These are phyloP conservation scores for Quercus variabilis DNA, from an alignment of 306 rosid species.

Conservation along the genomic window DNA sequence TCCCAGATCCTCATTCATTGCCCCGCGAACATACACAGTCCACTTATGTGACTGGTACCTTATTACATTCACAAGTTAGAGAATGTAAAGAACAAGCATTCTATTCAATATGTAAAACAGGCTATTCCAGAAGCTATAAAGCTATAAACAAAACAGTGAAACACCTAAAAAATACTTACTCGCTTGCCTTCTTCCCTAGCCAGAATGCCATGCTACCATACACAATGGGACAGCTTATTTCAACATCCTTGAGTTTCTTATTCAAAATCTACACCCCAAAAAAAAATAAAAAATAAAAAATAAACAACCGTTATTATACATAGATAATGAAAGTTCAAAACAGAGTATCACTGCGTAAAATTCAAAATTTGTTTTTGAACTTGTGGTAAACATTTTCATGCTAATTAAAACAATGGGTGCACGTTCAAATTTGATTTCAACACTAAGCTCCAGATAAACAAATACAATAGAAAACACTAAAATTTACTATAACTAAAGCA, in stretches of 20 bases:
- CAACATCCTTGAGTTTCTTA: constrained; percentile 66
- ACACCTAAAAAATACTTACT: constrained; percentile 48
- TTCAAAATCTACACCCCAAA: constrained; percentile 44
- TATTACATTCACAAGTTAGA: constrained; percentile 1
- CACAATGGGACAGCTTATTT: constrained; percentile 72
- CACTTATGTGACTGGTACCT: constrained; percentile 84
- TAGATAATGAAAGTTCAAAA: not conserved
- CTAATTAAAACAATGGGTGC: not conserved
- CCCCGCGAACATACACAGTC: constrained; percentile 83
- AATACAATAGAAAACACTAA: not conserved
- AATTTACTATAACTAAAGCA: not conserved
- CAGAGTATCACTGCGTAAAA: not conserved
- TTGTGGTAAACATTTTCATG: not conserved
- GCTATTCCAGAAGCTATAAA: constrained; percentile 14
- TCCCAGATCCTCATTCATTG: constrained; percentile 68
- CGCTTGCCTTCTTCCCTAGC: constrained; percentile 89
- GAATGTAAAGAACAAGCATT: constrained; percentile 7
- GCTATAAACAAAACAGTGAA: constrained; percentile 10
- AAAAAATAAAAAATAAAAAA: not conserved
- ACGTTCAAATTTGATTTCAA: not conserved
- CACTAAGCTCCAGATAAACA: not conserved
- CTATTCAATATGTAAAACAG: not conserved
- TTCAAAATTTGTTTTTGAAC: not conserved
- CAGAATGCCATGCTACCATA: constrained; percentile 80
- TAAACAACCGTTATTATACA: not conserved